Evolutionary conservation across 305 asterid species (phyloP), one percentile per base, ranked within the genome.

Genomic region (Solanum hybrid): DNA sequence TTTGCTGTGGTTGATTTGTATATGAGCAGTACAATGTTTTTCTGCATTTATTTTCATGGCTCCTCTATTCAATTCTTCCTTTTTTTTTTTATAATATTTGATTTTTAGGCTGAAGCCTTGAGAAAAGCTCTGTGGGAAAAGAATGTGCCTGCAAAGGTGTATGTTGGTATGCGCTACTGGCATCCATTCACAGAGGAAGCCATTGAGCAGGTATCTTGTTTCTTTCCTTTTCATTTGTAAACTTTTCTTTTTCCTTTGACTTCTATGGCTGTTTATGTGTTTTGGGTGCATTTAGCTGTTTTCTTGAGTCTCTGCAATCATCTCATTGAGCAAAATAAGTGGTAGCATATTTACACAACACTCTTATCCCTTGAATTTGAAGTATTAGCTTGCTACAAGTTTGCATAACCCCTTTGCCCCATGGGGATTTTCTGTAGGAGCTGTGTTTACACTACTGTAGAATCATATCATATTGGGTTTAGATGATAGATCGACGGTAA

Each of bases 161-260:
- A 96, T 87, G 99, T 96, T 86, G 99, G 99, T 36, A 97, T 97
- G 99, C 98, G 98, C 81, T 96, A 97, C 93, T 97, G 99, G 99
- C 99, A 97, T 93, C 99, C 99, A 89, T 97, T 96, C 93, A 97
- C 98, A 26, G 99, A 97, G 92, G 99, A 97, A 93, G 99, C 99
- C 92, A 97, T 97, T 92, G 98, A 95, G 88, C 96, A 93, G 98
- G 99, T 97, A 92, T 26, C 86, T 65, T 15, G 11, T 78, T 88
- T 57, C 88, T 87, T 84, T 29, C 20, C 5, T 84, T 84, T 84
- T 84, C 29, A 29, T 45, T 45, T 84, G 41, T 51, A 10, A 51
- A 5, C 39, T 29, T 84, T 20, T 83, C 68, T 57, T 13, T 81
- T 81, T 27, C 29, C 41, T 10, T 51, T 31, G 86, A n/a, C 65